Conservation (phyloP, 2,329 filamentous ascomycete genomes). For the Fusarium buharicum region DNA sequence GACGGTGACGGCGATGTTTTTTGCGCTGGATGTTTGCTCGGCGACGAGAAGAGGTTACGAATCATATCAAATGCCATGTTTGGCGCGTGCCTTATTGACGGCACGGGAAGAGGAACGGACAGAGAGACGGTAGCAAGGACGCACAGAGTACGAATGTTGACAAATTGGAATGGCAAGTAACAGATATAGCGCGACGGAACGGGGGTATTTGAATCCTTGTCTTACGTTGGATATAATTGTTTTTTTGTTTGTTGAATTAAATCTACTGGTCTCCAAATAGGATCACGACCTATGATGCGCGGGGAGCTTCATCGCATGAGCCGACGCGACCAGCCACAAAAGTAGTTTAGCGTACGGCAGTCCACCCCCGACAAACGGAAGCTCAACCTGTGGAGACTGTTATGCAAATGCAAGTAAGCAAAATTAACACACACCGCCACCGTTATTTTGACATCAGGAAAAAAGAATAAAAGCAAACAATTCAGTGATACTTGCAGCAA, state of each 20-base stretch:
- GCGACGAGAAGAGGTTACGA: slow-evolving; percentile 37
- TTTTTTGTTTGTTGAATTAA: slow-evolving; percentile 21
- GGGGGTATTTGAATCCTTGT: slow-evolving; percentile 4
- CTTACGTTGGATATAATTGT: slow-evolving; percentile 15
- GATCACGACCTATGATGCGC: slow-evolving; percentile 5
- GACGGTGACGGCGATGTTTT: slow-evolving; percentile 3
- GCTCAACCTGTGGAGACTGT: too few species aligned
- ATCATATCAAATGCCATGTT: slow-evolving; percentile 23
- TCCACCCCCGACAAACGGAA: slow-evolving; percentile 3
- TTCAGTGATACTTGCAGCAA: too few species aligned
- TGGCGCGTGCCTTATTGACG: slow-evolving; percentile 2
- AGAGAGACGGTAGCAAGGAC: neutral
- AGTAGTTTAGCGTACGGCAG: neutral
- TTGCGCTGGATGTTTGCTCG: slow-evolving; percentile 33
- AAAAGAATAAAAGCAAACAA: too few species aligned
- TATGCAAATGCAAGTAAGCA: too few species aligned
- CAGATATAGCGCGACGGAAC: neutral
- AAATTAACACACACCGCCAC: neutral
- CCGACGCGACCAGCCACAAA: slow-evolving; percentile 1
- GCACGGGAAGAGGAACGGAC: neutral
- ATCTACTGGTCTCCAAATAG: neutral
- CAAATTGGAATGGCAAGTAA: neutral
- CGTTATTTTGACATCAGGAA: neutral
- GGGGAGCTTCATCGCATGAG: slow-evolving; percentile 10
- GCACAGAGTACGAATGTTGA: neutral